Evolutionary conservation across 2,329 filamentous ascomycete genomes (phyloP).

Genomic region (Phialemonium atrogriseum): DNA sequence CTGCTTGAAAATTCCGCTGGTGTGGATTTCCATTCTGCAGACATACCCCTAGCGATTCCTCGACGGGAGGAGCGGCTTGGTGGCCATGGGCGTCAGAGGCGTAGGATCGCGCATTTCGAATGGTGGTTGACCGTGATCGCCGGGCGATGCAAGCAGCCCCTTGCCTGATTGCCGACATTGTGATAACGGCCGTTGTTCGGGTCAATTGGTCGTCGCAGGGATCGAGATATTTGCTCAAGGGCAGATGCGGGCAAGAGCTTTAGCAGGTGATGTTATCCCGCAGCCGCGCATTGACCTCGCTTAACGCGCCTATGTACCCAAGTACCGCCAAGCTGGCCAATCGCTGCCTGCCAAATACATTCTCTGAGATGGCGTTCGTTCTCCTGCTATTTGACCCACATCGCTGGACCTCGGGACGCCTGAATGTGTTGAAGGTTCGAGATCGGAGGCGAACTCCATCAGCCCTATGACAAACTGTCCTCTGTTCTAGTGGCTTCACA

Average conservation of each 20-base stretch:
- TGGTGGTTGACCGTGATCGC: constrained; percentile 21
- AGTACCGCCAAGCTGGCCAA: constrained; percentile 10
- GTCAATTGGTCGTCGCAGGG: constrained; percentile 4
- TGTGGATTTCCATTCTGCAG: not conserved
- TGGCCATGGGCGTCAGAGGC: constrained; percentile 42
- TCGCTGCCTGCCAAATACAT: constrained; percentile 12
- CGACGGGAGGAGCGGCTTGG: constrained; percentile 30
- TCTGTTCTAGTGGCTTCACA: constrained; percentile 19
- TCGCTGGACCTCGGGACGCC: too few species aligned
- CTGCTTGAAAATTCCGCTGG: not conserved
- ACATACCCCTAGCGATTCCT: constrained; percentile 51
- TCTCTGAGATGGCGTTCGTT: too few species aligned
- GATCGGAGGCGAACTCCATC: constrained; percentile 12
- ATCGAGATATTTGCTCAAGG: not conserved
- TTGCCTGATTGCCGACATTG: constrained; percentile 29
- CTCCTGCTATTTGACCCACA: too few species aligned
- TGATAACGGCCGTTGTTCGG: constrained; percentile 6
- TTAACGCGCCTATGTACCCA: constrained; percentile 1
- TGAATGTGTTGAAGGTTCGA: too few species aligned
- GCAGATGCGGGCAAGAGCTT: constrained; percentile 1
- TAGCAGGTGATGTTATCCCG: constrained; percentile 1
- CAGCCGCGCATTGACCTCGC: not conserved
- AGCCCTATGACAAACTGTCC: constrained; percentile 15
- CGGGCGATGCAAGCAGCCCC: constrained; percentile 27
- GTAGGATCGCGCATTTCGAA: constrained; percentile 37